Base-by-base conservation (phyloP, 495 filamentous ascomycete species). In the Podospora tetraspora region DNA sequence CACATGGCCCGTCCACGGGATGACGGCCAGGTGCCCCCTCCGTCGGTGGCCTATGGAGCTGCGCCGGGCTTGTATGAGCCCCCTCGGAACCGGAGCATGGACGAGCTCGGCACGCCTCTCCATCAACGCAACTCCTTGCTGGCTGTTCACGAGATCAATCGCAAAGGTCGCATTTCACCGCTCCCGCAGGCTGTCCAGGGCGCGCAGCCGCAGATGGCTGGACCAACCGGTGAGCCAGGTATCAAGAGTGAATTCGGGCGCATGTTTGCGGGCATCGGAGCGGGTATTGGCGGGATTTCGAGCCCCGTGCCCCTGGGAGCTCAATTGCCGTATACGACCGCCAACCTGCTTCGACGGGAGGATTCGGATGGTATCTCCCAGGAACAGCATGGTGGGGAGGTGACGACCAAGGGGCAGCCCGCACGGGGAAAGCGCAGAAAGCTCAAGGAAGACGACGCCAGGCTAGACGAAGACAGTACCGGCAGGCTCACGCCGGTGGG, bases 161-260 rank as follows among this genome's bases (percentile, higher is more conserved):
- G 89, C 32, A 85, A 85, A 66, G 89, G 88, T 0, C 83, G 89
- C 16, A 73, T 85, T 21, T 97, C 93, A 24, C 93, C 93, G 0
- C 81, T 96, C 19, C 93, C 93, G 7, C 93, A 97, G 78, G 93
- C 93, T 11, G 93, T 97, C 3, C 93, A 97, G 73, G 93, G 93
- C 21, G 93, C 92, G 7, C 92, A 96, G 79, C 90, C 88, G 32
- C 90, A 91, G 70, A 84, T 88, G 37, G 83, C 89, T 37, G 90
- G 90, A 16, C 90, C 91, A 2, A 87, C 87, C 24, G 90, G 88
- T 7, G 92, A 96, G 71, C 89, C 93, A 0, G 87, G 88, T 11
- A 93, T 97, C 73, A 97, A 96, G 83, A 93, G 88, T 75, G 93
- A 96, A 72, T 91, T 97, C 74, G 92, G 92, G 10, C 87, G 91